phyloP scores from a whole-genome alignment of 2,329 filamentous ascomycete species.

The Colletotrichum orchidophilum region DNA sequence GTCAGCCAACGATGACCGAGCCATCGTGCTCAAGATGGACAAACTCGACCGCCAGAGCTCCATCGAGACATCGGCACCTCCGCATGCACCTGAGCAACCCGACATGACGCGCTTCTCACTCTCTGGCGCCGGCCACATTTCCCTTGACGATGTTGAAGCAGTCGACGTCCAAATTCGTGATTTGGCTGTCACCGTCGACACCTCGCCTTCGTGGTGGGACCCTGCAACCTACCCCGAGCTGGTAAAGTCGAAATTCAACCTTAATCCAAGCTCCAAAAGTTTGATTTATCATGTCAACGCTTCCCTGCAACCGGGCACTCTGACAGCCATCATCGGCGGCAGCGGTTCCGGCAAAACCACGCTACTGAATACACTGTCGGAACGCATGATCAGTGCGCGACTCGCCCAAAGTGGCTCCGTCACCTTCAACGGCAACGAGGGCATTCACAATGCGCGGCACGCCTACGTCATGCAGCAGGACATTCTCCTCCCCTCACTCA shows the following conservation, averaged over 20 bases:
- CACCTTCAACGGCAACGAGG: slow-evolving; percentile 68
- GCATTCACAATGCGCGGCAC: slow-evolving; percentile 65
- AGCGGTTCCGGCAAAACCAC: slow-evolving; percentile 80
- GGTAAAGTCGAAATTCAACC: slow-evolving; percentile 48
- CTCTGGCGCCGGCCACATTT: slow-evolving; percentile 48
- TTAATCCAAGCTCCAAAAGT: slow-evolving; percentile 52
- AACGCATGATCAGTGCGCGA: slow-evolving; percentile 68
- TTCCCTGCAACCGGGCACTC: slow-evolving; percentile 69
- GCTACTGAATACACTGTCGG: slow-evolving; percentile 75
- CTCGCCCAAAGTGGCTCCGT: slow-evolving; percentile 62
- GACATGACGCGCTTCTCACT: slow-evolving; percentile 40
- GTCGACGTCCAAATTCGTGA: slow-evolving; percentile 64
- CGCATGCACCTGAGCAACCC: slow-evolving; percentile 28
- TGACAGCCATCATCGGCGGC: slow-evolving; percentile 81
- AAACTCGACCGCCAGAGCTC: slow-evolving; percentile 46
- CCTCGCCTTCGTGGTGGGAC: slow-evolving; percentile 63
- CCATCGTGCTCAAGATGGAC: slow-evolving; percentile 38
- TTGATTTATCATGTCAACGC: slow-evolving; percentile 73
- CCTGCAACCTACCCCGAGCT: slow-evolving; percentile 56
- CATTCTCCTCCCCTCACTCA: slow-evolving; percentile 76
- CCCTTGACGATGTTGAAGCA: slow-evolving; percentile 62
- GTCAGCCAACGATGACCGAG: background rate
- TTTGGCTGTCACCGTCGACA: slow-evolving; percentile 66
- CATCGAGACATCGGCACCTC: slow-evolving; percentile 42
- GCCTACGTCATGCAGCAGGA: slow-evolving; percentile 83